These are phyloP conservation scores for Litsea cubeba DNA, from an alignment of 164 flowering plant species.

Conservation along the genomic window DNA sequence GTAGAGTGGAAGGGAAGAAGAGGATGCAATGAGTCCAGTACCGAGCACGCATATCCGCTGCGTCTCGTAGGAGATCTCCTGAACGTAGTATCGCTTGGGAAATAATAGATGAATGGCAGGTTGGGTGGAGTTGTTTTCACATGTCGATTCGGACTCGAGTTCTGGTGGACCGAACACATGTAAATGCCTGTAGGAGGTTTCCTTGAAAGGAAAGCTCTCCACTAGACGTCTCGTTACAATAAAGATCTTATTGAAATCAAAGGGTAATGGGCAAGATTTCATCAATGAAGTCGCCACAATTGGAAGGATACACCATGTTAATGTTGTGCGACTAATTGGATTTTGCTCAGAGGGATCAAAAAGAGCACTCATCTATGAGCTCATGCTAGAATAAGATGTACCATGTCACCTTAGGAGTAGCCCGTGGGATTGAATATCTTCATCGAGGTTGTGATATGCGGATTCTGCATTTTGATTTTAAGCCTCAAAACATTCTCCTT, in stretches of 20 bases:
- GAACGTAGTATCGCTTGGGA: too few relatives aligned
- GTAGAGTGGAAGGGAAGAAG: too few relatives aligned
- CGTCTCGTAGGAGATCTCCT: too few relatives aligned
- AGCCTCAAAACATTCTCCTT: conserved; percentile 13
- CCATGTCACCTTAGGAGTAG: conserved; percentile 6
- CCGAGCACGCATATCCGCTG: too few relatives aligned
- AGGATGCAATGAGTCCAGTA: too few relatives aligned
- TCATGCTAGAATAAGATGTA: conserved; percentile 2
- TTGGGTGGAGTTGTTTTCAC: too few relatives aligned
- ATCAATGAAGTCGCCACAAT: conserved; percentile 12
- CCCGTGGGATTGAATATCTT: conserved; percentile 9
- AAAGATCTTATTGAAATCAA: conserved; percentile 28
- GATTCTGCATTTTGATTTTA: conserved; percentile 12
- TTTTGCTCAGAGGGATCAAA: conserved; percentile 7
- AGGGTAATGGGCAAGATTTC: conserved; percentile 5
- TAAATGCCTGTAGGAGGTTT: too few relatives aligned
- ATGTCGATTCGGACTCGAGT: too few relatives aligned
- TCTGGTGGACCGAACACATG: too few relatives aligned
- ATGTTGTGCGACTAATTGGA: conserved; percentile 9
- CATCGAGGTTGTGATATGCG: conserved; percentile 5
- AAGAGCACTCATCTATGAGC: conserved; percentile 8
- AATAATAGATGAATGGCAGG: too few relatives aligned
- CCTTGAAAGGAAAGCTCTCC: conserved; percentile 31
- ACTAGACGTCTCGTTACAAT: conserved; percentile 34
- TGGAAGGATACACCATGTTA: conserved; percentile 8